Base-by-base conservation (phyloP, 1,284 basidiomycete genomes). In the Kalmanozyma brasiliensis region DNA sequence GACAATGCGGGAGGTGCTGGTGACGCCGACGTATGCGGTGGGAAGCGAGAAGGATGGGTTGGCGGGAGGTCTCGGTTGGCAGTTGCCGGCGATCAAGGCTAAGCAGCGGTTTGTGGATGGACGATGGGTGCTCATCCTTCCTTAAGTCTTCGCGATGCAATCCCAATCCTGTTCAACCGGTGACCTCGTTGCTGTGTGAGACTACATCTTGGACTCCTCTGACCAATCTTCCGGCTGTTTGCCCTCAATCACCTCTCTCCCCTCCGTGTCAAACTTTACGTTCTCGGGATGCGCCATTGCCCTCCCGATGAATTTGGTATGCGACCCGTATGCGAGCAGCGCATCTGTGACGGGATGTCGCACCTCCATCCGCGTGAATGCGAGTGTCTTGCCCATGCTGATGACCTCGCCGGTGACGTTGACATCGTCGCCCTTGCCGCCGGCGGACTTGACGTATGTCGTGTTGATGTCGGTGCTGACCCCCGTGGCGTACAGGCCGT, bases 401-500 rank as follows among this genome's bases (percentile, higher is more conserved):
- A 75, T 57, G 24, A 78, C 64, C 14, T 74, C 42, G 11, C 71
- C 77, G 1, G 38, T 48, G 4, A 73, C 63, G 5, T 56, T 46
- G 22, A 79, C 52, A 10, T 37, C 49, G 20, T 77, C 78, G 4
- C 70, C 76, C 4, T 33, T 43, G 8, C 33, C 49, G 17, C 91
- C 91, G 2, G 86, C 89, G 13, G 89, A 88, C 45, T 87, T 87
- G 51, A 91, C 88, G 72, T 92, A 94, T 2, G 90, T 91, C 0
- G 91, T 89, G 43, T 89, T 89, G 73, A 95, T 89, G 79, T 94
- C 92, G 1, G 91, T 92, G 2, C 90, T 92, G 8, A 94, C 91
- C 16, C 92, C 84, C 0, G 93, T 94, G 88, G 92, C 90, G 81
- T 85, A 90, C 22, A 92, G 87, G 4, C 93, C 93, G 68, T 89